phyloP scores from a whole-genome alignment of 1,284 basidiomycete genomes.

The Ceratobasidium sp. region DNA sequence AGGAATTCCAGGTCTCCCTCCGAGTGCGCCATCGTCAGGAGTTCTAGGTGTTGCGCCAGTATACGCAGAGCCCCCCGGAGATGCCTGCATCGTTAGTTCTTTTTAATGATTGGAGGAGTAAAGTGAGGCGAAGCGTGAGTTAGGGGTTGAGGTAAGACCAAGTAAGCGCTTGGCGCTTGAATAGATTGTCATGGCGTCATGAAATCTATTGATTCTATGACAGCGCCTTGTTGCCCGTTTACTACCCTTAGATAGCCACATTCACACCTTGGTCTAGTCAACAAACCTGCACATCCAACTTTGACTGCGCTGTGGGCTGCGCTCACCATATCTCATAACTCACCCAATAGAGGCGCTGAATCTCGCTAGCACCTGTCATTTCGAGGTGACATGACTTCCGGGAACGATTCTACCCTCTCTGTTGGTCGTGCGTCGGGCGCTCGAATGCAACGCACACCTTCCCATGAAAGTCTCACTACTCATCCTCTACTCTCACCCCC shows the following conservation, averaged over 20 bases:
- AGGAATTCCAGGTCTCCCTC: slow-evolving; percentile 9
- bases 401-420: slow-evolving; percentile 62
- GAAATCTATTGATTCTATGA: too few relatives aligned
- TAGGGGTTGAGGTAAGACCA: not conserved
- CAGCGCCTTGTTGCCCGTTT: too few relatives aligned
- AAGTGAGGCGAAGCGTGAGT: not conserved
- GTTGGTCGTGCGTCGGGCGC: slow-evolving; percentile 64
- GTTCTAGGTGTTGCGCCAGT: slow-evolving; percentile 21
- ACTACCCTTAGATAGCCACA: too few relatives aligned
- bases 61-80: not conserved
- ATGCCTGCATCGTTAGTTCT: not conserved
- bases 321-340: too few relatives aligned
- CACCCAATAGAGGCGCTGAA: too few relatives aligned
- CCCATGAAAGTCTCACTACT: slow-evolving; percentile 69
- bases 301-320: too few relatives aligned
- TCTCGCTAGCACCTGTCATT: not conserved
- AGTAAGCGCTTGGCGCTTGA: slow-evolving; percentile 11
- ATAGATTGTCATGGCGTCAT: too few relatives aligned
- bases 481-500: slow-evolving; percentile 73
- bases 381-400: slow-evolving; percentile 51
- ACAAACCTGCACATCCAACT: too few relatives aligned
- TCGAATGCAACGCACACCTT: slow-evolving; percentile 63
- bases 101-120: not conserved
- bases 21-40: slow-evolving; percentile 27
- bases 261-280: too few relatives aligned